Percentiles rank a stretch among this genome's conserved stretches.
Evolutionary conservation across 805 yeast species (phyloP).

Genomic region (Priceomyces medius): DNA sequence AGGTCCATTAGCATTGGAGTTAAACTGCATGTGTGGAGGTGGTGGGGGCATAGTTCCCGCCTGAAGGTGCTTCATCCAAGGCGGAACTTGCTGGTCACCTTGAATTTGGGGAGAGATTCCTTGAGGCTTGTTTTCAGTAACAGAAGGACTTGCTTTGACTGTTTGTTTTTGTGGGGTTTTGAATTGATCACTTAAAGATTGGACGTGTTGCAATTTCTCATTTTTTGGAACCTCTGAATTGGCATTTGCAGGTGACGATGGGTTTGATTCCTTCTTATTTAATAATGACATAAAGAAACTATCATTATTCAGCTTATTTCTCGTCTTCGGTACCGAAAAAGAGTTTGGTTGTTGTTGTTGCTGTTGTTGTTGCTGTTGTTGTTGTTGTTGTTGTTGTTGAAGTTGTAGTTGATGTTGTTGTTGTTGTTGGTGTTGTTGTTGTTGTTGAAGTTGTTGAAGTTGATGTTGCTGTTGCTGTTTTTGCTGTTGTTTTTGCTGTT

Average conservation of each 20-base stretch:
- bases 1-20: conserved; percentile 7
- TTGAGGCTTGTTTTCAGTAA: conserved; percentile 18
- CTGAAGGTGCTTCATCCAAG: conserved; percentile 25
- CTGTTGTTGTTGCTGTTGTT: conserved; percentile 5
- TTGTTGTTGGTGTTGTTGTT: conserved; percentile 3
- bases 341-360: conserved; percentile 2
- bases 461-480: conserved; percentile 7
- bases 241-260: not conserved
- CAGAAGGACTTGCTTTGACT: not conserved
- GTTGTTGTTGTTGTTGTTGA: conserved; percentile 2
- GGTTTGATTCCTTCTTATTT: conserved; percentile 26
- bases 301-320: conserved; percentile 28
- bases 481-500: conserved; percentile 2
- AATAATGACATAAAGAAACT: conserved; percentile 49
- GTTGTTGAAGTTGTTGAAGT: conserved; percentile 7
- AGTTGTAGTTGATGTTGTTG: conserved; percentile 6
- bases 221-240: not conserved
- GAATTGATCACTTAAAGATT: not conserved
- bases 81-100: conserved; percentile 18
- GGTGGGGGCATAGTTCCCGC: conserved; percentile 11
- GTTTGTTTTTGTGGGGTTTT: conserved; percentile 2
- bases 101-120: conserved; percentile 24
- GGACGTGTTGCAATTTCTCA: not conserved
- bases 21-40: conserved; percentile 15
- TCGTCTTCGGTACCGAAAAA: not conserved